phyloP scores from a whole-genome alignment of 768 basidiomycete species.

The Neoboletus magnificus region DNA sequence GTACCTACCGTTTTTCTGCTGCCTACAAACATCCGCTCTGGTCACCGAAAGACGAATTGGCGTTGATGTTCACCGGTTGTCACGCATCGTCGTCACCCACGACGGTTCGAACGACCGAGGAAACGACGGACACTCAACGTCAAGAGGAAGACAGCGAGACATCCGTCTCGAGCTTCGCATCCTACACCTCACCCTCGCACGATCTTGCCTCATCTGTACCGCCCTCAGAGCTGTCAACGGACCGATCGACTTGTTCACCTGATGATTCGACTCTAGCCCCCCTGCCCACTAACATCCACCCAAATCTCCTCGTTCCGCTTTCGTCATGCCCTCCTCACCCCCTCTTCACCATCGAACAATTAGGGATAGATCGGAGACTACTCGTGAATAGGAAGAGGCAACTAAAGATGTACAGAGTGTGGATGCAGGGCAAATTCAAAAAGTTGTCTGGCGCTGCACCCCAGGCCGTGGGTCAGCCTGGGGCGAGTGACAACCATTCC shows the following conservation, averaged over 20 bases:
- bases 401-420: conserved; percentile 95
- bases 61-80: conserved; percentile 73
- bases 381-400: conserved; percentile 92
- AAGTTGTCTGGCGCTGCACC: conserved; percentile 31
- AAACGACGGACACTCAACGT: conserved; percentile 33
- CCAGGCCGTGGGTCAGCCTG: background rate
- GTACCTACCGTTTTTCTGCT: no score
- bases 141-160: conserved; percentile 13
- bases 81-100: conserved; percentile 35
- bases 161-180: conserved; percentile 1
- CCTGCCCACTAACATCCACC: conserved; percentile 33
- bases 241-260: background rate
- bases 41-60: conserved; percentile 62
- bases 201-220: background rate
- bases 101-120: conserved; percentile 31
- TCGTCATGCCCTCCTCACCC: conserved; percentile 43
- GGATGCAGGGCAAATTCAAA: conserved; percentile 86
- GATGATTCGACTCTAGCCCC: background rate
- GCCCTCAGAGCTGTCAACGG: background rate
- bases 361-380: conserved; percentile 86
- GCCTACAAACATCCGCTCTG: background rate
- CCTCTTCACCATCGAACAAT: conserved; percentile 75
- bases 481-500: background rate
- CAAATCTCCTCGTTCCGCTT: conserved; percentile 30
- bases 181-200: conserved; percentile 9